A percentile compares a stretch with the other conserved stretches of the same genome.
These are phyloP conservation scores for Geum urbanum DNA, from an alignment of 306 rosid species.

Conservation along the genomic window DNA sequence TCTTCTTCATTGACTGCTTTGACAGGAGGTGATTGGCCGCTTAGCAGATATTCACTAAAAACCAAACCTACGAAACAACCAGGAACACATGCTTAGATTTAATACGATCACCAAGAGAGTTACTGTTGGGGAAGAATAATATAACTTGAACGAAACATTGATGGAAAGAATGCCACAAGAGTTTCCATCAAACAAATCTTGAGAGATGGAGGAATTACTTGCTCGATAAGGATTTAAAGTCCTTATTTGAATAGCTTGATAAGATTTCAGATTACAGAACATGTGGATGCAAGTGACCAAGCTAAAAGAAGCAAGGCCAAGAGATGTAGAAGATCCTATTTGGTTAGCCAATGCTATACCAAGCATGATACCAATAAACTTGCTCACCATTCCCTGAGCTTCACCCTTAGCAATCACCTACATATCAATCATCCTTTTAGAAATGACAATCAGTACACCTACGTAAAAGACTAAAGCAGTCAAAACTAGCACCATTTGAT, in stretches of 20 bases:
- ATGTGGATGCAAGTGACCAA: constrained; percentile 81
- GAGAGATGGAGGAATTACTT: constrained; percentile 50
- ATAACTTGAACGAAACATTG: neutral
- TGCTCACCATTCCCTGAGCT: constrained; percentile 98
- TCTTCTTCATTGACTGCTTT: constrained; percentile 87
- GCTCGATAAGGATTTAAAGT: constrained; percentile 93
- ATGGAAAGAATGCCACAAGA: neutral
- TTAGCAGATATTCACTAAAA: constrained; percentile 84
- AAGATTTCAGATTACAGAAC: constrained; percentile 94
- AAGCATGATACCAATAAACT: constrained; percentile 70
- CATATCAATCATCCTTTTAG: constrained; percentile 24
- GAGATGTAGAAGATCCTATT: constrained; percentile 70
- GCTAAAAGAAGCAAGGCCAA: constrained; percentile 70
- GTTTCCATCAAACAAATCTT: constrained; percentile 11
- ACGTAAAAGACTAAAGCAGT: neutral
- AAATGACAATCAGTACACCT: neutral
- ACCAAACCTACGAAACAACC: constrained; percentile 64
- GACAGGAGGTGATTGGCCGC: constrained; percentile 83
- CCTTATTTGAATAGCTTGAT: constrained; percentile 81
- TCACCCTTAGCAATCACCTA: constrained; percentile 99
- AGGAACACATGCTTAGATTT: constrained; percentile 1
- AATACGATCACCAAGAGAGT: neutral
- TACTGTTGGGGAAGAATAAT: no score
- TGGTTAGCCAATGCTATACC: constrained; percentile 82
- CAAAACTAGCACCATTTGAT: constrained; percentile 1